Base-by-base conservation (phyloP, 2,329 filamentous ascomycete species). In the Fusarium sulawesiense region DNA sequence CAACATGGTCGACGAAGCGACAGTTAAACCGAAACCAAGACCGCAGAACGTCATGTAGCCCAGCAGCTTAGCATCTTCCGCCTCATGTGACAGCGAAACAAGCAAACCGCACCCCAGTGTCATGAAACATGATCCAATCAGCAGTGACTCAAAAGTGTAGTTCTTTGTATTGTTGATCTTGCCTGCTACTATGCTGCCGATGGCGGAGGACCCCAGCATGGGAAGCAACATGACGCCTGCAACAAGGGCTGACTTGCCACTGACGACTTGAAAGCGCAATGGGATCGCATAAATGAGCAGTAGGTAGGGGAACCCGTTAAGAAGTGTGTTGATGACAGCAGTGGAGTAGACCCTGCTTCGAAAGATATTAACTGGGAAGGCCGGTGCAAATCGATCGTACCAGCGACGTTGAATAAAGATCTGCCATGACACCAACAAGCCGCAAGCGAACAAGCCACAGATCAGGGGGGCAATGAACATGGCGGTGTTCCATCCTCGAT, bases 201-300 rank as follows among this genome's bases (percentile, higher is more conserved):
- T 16, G 1, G 85, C 84, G 7, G 82, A 80, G 2, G 80, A 78
- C n/a, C 78, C 84, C 13, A 88, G 77, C 83, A 88, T 85, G 0
- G 86, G 86, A 27, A 88, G 77, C 53, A 88, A 74, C 82, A 87
- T 83, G 27, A 87, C 72, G 13, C 86, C 85, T 1, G 85, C 81
- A 16, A 83, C 66, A 6, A 87, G 77, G 4, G 84, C 68, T 34
- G 77, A 80, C 72, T 84, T 83, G 7, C 77, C 79, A 49, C 85
- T 83, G 30, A 87, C 85, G 2, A 86, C 76, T 68, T 88, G 84
- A 47, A 85, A 79, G 14, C 83, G 79, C 13, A 86, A 75, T 0
- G 86, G 86, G 20, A 88, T 83, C 4, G 81, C 78, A 60, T 84
- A 88, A 20, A 87, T 74, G 21, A 83, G 75, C 29, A 86, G 73